These are phyloP conservation scores for Entamoeba histolytica DNA, from an alignment of 208 protist species.

Conservation along the genomic window DNA sequence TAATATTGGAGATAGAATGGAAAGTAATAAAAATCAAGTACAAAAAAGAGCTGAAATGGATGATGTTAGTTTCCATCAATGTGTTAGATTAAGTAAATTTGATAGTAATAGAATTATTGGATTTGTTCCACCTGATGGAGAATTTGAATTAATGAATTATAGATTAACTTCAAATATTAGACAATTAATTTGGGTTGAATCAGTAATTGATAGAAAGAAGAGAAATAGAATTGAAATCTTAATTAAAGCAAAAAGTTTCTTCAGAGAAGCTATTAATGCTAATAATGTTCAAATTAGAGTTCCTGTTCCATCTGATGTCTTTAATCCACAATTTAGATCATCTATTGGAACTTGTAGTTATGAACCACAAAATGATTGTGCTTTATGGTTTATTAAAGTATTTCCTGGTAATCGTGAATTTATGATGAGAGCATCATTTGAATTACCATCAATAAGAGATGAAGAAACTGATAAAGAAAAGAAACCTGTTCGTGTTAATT, in stretches of 20 bases:
- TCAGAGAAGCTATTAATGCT: not conserved
- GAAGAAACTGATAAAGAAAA: not conserved
- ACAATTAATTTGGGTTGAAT: not conserved
- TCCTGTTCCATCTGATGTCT: constrained; percentile 2
- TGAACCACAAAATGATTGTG: not conserved
- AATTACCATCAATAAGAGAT: not conserved
- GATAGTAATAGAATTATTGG: constrained; percentile 67
- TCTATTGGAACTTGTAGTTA: not conserved
- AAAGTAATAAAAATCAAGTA: not conserved
- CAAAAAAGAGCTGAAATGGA: not conserved
- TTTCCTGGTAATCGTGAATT: constrained; percentile 43
- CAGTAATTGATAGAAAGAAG: not conserved
- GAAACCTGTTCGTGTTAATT: not conserved
- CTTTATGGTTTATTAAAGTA: constrained; percentile 50
- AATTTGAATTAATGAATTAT: constrained; percentile 79
- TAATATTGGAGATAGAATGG: constrained; percentile 38
- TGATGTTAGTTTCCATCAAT: constrained; percentile 58
- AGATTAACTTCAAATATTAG: constrained; percentile 36
- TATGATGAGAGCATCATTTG: constrained; percentile 21
- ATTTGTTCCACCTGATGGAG: constrained; percentile 71
- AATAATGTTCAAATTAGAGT: constrained; percentile 2
- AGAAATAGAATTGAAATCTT: not conserved
- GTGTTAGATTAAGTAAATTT: constrained; percentile 61
- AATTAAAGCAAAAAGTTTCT: not conserved
- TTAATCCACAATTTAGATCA: not conserved